Evolutionary conservation across 441 rosid genomes (phyloP), one percentile per base, ranked within the genome.

Genomic region (Eruca vesicaria): DNA sequence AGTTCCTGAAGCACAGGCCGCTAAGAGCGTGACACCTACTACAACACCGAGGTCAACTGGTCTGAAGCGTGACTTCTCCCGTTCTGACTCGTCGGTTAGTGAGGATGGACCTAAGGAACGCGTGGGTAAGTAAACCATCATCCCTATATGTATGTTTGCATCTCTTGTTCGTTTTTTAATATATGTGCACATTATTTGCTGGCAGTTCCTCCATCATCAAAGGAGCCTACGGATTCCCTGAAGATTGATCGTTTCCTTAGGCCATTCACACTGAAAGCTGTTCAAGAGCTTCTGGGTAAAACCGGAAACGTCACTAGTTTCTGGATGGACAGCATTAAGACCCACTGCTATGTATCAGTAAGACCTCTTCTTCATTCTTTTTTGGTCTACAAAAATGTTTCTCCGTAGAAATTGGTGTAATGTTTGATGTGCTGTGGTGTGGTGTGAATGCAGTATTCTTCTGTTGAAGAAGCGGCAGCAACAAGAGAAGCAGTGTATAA

Each of bases 241-340:
- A 86, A 87, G 80, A 86, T 95, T 38, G 98, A 95, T 79, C 89
- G 79, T 38, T 95, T 95, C 85, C 74, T 95, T 66, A 94, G 99
- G 58, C 99, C 99, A n/a, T 95, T 95, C 68, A 96, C 99, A 11
- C 82, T 96, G 76, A 96, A 90, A 75, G 98, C 99, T 82, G 99
- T 93, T 63, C 98, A 96, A 78, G 99, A 89, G 81, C 94, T 96
- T 74, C 79, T 96, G 38, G 96, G 91, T 23, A 90, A 90, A 82
- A 93, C 97, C 23, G 99, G 99, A 74, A 82, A 69, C 18, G 85
- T 93, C 43, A 77, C 83, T 28, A 84, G 85, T 78, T 96, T 96
- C 86, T 96, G 99, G 99, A 96, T 96, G 99, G 98, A 96, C 69
- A 85, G 89, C 52, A 95, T 95, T 64, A 95, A 95, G 85, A 95